Conservation (phyloP, 169 alveolate species). For the Theileria orientalis region DNA sequence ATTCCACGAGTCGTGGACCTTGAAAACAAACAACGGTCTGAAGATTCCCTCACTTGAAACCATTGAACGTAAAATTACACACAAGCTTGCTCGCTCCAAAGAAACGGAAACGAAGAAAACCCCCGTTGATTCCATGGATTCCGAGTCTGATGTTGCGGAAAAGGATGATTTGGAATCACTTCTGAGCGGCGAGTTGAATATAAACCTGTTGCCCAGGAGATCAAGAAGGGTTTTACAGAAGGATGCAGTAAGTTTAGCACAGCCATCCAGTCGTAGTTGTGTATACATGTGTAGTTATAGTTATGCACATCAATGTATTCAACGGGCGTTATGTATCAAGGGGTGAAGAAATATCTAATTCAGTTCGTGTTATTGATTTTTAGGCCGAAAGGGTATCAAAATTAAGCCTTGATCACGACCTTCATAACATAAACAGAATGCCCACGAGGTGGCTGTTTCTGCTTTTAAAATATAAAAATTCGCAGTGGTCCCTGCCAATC, state of each 20-base stretch:
- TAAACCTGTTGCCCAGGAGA: conserved; percentile 19
- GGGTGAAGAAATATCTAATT: neutral
- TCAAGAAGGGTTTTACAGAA: conserved; percentile 13
- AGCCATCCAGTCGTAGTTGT: no score
- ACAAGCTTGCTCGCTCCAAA: conserved; percentile 46
- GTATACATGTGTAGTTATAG: neutral
- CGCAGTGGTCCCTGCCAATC: conserved; percentile 72
- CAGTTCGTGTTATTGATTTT: neutral
- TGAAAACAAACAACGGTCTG: conserved; percentile 28
- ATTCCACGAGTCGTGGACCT: conserved; percentile 45
- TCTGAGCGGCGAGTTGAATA: conserved; percentile 28
- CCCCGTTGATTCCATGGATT: neutral
- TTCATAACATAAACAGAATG: conserved; percentile 59
- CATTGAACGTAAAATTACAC: conserved; percentile 60
- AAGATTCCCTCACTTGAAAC: conserved; percentile 51
- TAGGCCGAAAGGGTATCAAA: conserved; percentile 18
- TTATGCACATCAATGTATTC: neutral
- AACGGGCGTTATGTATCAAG: neutral
- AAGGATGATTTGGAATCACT: conserved; percentile 40
- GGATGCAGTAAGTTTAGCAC: conserved; percentile 1
- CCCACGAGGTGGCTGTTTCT: conserved; percentile 67
- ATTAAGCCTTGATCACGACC: conserved; percentile 39
- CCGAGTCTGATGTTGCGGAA: conserved; percentile 9
- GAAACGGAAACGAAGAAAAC: conserved; percentile 9
- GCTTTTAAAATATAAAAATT: conserved; percentile 55